Base-by-base conservation (phyloP, 106 monocot species). In the Dioscorea dumetorum region DNA sequence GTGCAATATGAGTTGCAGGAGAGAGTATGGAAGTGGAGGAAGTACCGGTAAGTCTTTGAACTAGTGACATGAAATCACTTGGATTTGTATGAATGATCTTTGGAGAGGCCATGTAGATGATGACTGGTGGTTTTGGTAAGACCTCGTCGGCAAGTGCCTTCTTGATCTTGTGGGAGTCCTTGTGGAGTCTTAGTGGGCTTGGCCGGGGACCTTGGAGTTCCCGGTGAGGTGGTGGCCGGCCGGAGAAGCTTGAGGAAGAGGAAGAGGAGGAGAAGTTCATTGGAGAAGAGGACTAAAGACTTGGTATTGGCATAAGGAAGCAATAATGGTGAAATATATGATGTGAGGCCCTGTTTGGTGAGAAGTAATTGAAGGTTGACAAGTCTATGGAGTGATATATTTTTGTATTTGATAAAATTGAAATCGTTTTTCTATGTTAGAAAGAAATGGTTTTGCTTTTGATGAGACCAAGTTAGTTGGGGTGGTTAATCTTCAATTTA, bases 201-300 rank as follows among this genome's bases (percentile, higher is more conserved):
- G 87, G 87, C 8, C 87, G 77, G 24, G 83, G 87, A 2, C 87
- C 87, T 66, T 85, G 84, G 33, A 85, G 72, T 61, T 77, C 63
- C 51, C 81, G 71, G 13, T 60, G 48, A 4, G 73, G 74, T 4
- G 67, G 68, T 15, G 61, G 76, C 8, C 51, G 10, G n/a, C 54
- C 54, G 41, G 41, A 41, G 41, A 41, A 41, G 41, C 28, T 28
- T 28, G 28, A 28, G 28, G 28, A 28, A 28, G 41, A 41, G 41
- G 41, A 41, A 10, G 10, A 41, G 41, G 41, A 41, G 41, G 41
- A 41, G 41, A 10, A 41, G 41, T 28, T 28, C 28, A 28, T 28
- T 28, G 28, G 28, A 28, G 1, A 41, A 10, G 41, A 41, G 5
- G 41, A 41, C 28, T 28, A 28, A 28, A 28, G 28, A 28, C 28